Conservation (phyloP, 768 basidiomycete genomes). For the Austroboletus festivus region DNA sequence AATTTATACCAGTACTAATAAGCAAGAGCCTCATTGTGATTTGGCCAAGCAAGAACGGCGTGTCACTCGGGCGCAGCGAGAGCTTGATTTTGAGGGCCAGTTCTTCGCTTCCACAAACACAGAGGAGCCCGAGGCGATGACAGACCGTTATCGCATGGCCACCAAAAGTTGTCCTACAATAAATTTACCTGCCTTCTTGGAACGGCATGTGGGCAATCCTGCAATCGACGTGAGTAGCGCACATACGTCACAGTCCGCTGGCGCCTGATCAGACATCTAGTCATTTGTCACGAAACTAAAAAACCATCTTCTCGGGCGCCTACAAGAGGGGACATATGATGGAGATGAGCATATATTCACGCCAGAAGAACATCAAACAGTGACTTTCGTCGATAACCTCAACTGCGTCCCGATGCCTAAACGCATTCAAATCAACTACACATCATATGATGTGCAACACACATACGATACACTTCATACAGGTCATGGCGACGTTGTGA, state of each 20-base stretch:
- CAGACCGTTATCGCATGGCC: not conserved
- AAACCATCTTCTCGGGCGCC: not conserved
- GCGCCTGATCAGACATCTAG: no score
- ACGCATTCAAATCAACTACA: not conserved
- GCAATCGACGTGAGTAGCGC: not conserved
- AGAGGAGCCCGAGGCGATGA: no score
- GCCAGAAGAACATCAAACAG: not conserved
- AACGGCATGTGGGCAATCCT: not conserved
- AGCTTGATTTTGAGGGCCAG: not conserved
- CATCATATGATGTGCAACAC: not conserved
- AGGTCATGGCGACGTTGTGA: conserved; percentile 12
- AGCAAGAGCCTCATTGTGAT: not conserved
- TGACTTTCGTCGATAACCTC: not conserved
- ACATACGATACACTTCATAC: conserved; percentile 22
- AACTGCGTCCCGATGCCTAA: not conserved
- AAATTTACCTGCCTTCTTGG: not conserved
- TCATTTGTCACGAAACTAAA: not conserved
- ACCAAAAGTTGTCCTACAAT: not conserved
- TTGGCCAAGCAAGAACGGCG: not conserved
- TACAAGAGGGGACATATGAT: not conserved
- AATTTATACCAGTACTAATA: not conserved
- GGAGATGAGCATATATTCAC: not conserved
- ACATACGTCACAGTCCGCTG: no score
- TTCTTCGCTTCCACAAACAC: no score
- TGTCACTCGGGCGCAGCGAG: not conserved